Conservation (phyloP, 352 stramenopile species). For the Pythium graminicola region DNA sequence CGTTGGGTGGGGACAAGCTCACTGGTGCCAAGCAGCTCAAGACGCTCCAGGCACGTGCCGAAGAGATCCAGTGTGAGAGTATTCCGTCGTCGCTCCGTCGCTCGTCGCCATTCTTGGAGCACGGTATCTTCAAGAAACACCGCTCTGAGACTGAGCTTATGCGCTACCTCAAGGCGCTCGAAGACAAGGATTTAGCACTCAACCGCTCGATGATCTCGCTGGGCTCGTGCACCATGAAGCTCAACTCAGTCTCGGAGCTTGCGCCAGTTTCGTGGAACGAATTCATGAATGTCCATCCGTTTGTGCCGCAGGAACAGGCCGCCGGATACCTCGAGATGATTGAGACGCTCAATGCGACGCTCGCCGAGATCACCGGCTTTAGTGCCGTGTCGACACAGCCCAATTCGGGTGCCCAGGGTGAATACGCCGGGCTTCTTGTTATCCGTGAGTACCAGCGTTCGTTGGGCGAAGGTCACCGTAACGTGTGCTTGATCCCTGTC, state of each 20-base stretch:
- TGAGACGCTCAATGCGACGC: slow-evolving; percentile 91
- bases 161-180: slow-evolving; percentile 97
- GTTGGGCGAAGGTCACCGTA: slow-evolving; percentile 90
- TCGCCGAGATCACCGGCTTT: slow-evolving; percentile 98
- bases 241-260: slow-evolving; percentile 97
- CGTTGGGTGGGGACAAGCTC: slow-evolving; percentile 46
- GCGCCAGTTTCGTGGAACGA: slow-evolving; percentile 96
- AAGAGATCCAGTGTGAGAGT: slow-evolving; percentile 48
- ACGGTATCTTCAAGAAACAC: slow-evolving; percentile 97
- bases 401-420: slow-evolving; percentile 96
- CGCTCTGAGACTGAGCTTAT: slow-evolving; percentile 94
- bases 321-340: slow-evolving; percentile 97
- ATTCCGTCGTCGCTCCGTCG: slow-evolving; percentile 58
- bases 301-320: slow-evolving; percentile 93
- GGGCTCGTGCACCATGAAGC: slow-evolving; percentile 99
- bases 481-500: slow-evolving; percentile 98
- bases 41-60: slow-evolving; percentile 47
- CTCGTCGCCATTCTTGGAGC: slow-evolving; percentile 83
- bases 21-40: slow-evolving; percentile 33
- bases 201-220: slow-evolving; percentile 99
- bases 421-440: slow-evolving; percentile 96
- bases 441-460: slow-evolving; percentile 95
- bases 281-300: slow-evolving; percentile 98
- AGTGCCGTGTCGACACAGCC: slow-evolving; percentile 96
- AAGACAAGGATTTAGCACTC: slow-evolving; percentile 98